A percentile compares a stretch with the other conserved stretches of the same genome.
Evolutionary conservation across 1,284 basidiomycete genomes (phyloP).

Genomic region (Sanghuangporus weigelae): DNA sequence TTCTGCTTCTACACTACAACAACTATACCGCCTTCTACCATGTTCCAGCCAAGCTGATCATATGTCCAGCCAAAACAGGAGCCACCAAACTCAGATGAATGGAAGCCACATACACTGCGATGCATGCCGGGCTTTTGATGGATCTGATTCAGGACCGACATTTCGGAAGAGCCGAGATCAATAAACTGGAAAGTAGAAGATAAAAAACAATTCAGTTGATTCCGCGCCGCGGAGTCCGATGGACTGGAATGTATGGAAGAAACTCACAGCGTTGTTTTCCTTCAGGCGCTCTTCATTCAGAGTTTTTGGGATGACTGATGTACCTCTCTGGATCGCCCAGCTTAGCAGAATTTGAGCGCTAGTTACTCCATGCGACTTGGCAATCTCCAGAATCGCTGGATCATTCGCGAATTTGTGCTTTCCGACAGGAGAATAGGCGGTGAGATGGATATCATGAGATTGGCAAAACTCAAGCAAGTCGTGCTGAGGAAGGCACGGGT

Average conservation of each 20-base stretch:
- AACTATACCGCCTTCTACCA: constrained; percentile 1
- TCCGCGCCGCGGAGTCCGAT: neutral
- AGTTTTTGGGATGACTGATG: constrained; percentile 42
- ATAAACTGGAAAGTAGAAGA: constrained; percentile 27
- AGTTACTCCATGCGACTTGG: constrained; percentile 38
- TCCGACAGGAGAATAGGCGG: constrained; percentile 75
- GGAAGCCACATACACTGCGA: constrained; percentile 34
- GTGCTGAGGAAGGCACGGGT: constrained; percentile 65
- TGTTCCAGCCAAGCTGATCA: constrained; percentile 46
- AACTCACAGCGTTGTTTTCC: constrained; percentile 33
- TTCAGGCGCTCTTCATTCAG: constrained; percentile 34
- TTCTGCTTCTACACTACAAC: no score
- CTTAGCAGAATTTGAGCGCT: constrained; percentile 49
- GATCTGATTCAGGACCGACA: constrained; percentile 31
- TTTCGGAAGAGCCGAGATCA: constrained; percentile 21
- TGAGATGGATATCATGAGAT: constrained; percentile 58
- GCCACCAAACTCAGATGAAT: constrained; percentile 32
- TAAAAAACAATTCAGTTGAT: neutral
- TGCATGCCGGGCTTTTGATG: constrained; percentile 45
- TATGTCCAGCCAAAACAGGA: constrained; percentile 50
- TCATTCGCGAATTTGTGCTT: constrained; percentile 17
- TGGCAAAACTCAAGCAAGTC: constrained; percentile 59
- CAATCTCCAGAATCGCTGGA: constrained; percentile 36
- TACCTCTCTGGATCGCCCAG: constrained; percentile 44
- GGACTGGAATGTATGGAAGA: neutral